These are phyloP conservation scores for Trichophyton benhamiae DNA, from an alignment of 2,329 filamentous ascomycete species.

Conservation along the genomic window DNA sequence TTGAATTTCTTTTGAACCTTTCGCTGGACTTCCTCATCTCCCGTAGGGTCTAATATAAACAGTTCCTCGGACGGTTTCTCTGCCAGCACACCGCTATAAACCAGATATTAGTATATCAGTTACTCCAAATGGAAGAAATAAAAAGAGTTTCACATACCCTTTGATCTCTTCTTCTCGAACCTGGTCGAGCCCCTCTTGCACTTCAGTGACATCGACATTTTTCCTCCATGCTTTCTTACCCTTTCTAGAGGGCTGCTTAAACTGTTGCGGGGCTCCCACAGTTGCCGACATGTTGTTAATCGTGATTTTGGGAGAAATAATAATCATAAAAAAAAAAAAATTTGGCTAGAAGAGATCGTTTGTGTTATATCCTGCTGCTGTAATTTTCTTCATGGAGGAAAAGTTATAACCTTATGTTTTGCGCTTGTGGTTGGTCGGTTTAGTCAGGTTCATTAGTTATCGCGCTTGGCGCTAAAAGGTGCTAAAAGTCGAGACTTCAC, in stretches of 20 bases:
- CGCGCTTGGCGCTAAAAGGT: conserved; percentile 14
- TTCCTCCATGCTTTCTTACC: conserved; percentile 99
- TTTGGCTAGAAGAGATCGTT: too few species aligned
- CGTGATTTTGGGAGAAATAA: not conserved
- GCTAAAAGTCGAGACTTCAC: not conserved
- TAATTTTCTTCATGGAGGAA: conserved; percentile 6
- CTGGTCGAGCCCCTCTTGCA: conserved; percentile 69
- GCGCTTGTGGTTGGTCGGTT: conserved; percentile 8
- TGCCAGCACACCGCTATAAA: conserved; percentile 61
- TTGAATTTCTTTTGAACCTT: conserved; percentile 58
- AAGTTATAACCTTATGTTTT: conserved; percentile 4
- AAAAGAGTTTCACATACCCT: conserved; percentile 46
- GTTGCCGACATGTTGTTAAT: conserved; percentile 23
- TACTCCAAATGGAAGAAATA: conserved; percentile 4
- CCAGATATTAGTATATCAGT: not conserved
- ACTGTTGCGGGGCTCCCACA: conserved; percentile 56
- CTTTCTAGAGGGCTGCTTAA: conserved; percentile 83
- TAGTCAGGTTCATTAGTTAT: not conserved
- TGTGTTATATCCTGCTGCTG: conserved; percentile 2
- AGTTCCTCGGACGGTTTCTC: conserved; percentile 75
- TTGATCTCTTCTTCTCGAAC: conserved; percentile 81
- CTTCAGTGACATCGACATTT: conserved; percentile 84
- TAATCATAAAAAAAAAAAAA: not conserved
- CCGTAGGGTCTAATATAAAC: conserved; percentile 68
- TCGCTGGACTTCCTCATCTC: conserved; percentile 55